phyloP scores from a whole-genome alignment of 2,329 filamentous ascomycete genomes.

The Pseudonectria buxi region DNA sequence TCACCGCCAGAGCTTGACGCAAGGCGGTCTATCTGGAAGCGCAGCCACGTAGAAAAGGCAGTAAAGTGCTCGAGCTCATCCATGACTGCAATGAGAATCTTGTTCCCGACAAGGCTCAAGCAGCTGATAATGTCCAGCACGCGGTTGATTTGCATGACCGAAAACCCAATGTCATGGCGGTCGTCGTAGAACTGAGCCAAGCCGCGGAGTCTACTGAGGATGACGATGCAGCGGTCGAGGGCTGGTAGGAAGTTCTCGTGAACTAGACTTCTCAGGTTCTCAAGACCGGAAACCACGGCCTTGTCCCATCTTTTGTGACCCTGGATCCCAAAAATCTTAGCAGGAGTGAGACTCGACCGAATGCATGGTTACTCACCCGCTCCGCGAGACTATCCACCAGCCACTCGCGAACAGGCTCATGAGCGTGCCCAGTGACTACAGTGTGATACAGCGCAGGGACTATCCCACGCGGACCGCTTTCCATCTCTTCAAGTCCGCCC shows the following conservation, averaged over 20 bases:
- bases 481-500: conserved; percentile 59
- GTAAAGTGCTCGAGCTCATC: conserved; percentile 73
- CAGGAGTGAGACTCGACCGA: conserved; percentile 1
- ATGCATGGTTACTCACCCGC: conserved; percentile 46
- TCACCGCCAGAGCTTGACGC: conserved; percentile 54
- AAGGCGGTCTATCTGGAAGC: conserved; percentile 73
- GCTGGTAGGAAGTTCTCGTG: conserved; percentile 88
- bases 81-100: conserved; percentile 62
- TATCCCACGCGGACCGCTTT: conserved; percentile 53
- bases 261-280: conserved; percentile 67
- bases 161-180: conserved; percentile 60
- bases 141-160: conserved; percentile 54
- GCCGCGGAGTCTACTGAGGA: conserved; percentile 75
- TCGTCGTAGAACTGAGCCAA: conserved; percentile 73
- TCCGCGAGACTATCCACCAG: conserved; percentile 77
- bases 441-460: conserved; percentile 76
- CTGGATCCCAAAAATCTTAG: conserved; percentile 34
- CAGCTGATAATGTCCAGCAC: conserved; percentile 66
- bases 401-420: conserved; percentile 74
- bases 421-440: conserved; percentile 75
- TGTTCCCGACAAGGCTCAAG: conserved; percentile 68
- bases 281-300: conserved; percentile 69
- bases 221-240: conserved; percentile 72
- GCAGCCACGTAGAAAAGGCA: conserved; percentile 77
- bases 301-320: conserved; percentile 96